phyloP scores from a whole-genome alignment of 2,329 filamentous ascomycete genomes.

The Cladosporium cucumerinum region DNA sequence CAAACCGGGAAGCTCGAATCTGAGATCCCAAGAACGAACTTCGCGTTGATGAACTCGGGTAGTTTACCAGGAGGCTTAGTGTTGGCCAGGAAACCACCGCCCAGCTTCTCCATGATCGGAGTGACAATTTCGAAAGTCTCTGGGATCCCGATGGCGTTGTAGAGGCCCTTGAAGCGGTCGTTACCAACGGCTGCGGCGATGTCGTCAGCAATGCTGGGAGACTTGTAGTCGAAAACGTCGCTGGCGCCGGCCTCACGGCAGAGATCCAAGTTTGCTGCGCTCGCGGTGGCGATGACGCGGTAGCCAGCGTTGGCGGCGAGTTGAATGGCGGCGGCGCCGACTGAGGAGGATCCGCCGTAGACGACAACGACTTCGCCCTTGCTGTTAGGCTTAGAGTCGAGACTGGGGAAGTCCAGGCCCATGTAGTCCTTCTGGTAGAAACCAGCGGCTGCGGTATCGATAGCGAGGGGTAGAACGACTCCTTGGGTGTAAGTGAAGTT shows the following conservation, averaged over 20 bases:
- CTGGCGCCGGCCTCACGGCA: slow-evolving; percentile 25
- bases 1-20: slow-evolving; percentile 7
- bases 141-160: slow-evolving; percentile 25
- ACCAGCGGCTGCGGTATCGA: slow-evolving; percentile 35
- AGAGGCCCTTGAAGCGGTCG: slow-evolving; percentile 37
- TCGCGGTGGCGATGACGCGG: slow-evolving; percentile 32
- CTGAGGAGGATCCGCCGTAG: slow-evolving; percentile 31
- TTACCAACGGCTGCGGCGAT: slow-evolving; percentile 35
- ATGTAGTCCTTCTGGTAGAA: slow-evolving; percentile 25
- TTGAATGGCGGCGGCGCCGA: slow-evolving; percentile 29
- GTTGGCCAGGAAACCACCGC: slow-evolving; percentile 13
- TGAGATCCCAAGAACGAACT: slow-evolving; percentile 5
- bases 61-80: slow-evolving; percentile 5
- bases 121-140: slow-evolving; percentile 8
- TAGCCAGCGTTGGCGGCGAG: slow-evolving; percentile 30
- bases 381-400: slow-evolving; percentile 19
- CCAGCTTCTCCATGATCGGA: slow-evolving; percentile 18
- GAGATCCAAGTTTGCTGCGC: slow-evolving; percentile 26
- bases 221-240: slow-evolving; percentile 30
- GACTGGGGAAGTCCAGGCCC: slow-evolving; percentile 16
- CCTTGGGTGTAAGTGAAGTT: slow-evolving; percentile 36
- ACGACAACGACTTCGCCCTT: slow-evolving; percentile 33
- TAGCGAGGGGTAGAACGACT: slow-evolving; percentile 35
- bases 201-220: slow-evolving; percentile 31
- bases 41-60: neutral